phyloP scores from a whole-genome alignment of 768 basidiomycete genomes.

The Trametopsis cervina region DNA sequence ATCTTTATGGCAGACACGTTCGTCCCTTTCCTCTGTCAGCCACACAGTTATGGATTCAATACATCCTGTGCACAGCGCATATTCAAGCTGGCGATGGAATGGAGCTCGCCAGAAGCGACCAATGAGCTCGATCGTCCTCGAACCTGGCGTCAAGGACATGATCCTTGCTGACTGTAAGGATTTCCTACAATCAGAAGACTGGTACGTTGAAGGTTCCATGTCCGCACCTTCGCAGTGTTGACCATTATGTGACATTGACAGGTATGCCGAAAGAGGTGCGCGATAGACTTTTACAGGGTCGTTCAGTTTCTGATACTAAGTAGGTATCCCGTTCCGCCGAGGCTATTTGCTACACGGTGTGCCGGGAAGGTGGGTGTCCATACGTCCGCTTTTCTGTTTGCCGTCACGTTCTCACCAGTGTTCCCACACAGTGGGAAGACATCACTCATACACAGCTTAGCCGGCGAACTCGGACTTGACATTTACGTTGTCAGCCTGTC shows the following conservation, averaged over 20 bases:
- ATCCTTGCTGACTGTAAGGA: conserved; percentile 81
- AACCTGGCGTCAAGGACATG: conserved; percentile 89
- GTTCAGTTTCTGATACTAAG: conserved; percentile 10
- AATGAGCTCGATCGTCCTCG: conserved; percentile 88
- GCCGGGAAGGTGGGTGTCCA: conserved; percentile 60
- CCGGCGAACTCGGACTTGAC: conserved; percentile 80
- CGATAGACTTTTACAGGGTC: conserved; percentile 10
- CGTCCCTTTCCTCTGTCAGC: conserved; percentile 27
- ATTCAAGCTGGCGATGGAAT: conserved; percentile 82
- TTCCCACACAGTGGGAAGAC: conserved; percentile 64
- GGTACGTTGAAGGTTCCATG: conserved; percentile 40
- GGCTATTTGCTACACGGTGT: conserved; percentile 84
- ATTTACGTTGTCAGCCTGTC: conserved; percentile 89
- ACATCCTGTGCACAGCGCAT: conserved; percentile 42
- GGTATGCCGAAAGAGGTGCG: conserved; percentile 88
- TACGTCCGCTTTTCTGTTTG: not conserved
- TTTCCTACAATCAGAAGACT: conserved; percentile 78
- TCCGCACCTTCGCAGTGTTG: conserved; percentile 14
- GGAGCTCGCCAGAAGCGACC: conserved; percentile 85
- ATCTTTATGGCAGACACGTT: conserved; percentile 88
- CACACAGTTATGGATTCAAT: conserved; percentile 3
- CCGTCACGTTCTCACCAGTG: conserved; percentile 5
- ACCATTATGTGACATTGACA: conserved; percentile 22
- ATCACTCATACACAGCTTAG: conserved; percentile 78
- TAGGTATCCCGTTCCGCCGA: conserved; percentile 83